Evolutionary conservation across 345 rosid species (phyloP), one percentile per base, ranked within the genome.

Genomic region (Tarenaya hassleriana): DNA sequence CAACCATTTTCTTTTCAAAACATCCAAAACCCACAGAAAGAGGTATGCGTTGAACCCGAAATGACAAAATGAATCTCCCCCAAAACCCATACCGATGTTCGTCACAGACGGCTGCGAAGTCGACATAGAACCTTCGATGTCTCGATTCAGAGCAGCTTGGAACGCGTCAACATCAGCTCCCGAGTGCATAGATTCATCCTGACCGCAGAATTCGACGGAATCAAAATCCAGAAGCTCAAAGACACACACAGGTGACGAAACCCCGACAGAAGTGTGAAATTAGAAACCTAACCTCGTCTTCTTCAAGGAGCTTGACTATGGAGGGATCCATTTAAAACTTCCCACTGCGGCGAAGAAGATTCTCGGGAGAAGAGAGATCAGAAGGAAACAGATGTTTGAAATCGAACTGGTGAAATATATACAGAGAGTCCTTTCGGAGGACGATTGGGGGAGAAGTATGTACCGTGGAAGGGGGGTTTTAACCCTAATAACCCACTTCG

Each of bases 151-250:
- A 38, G 96, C 95, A 7, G 98, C 98, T 67, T 91, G 95, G 59
- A 91, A 84, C 0, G 98, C 98, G 41, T 87, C 98, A 16, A 84
- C 90, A 1, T 82, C 98, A 33, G 98, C 96, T 40, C 98, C 95
- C 4, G 90, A 92, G 77, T 84, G 98, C 98, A 92, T 81, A 56
- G 73, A 81, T 53, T 92, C 94, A 54, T 92, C 96, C 98, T 87
- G 67, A 46, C 5, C n/a, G 41, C 41, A 56, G 35, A 31, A 59
- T 24, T 58, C 55, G 19, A 29, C 56, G 24, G 19, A 18, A 69
- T 45, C 41, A 51, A 60, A 47, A 47, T 42, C 71, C 47, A 12
- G 10, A 52, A 18, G 38, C 1, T 41, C n/a, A 11, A n/a, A 55
- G 29, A 8, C 21, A 63, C 10, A 12, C 34, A 43, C 31, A n/a